Percentiles rank a stretch among this genome's conserved stretches.
phyloP scores from a whole-genome alignment of 306 rosid genomes.

The Acacia crassicarpa region DNA sequence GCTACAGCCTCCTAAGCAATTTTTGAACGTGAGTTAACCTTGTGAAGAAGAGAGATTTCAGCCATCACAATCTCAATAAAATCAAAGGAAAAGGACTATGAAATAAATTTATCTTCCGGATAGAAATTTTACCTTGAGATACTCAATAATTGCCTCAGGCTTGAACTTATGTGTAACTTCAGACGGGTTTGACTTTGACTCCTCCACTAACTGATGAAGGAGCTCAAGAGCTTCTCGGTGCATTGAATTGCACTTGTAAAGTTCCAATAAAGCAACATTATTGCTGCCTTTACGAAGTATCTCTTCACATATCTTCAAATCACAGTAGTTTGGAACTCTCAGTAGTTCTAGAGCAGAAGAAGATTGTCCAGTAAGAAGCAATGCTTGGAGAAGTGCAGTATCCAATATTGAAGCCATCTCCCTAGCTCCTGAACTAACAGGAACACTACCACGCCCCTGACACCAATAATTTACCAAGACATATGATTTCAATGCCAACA shows the following conservation, averaged over 20 bases:
- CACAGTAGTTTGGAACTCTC: constrained; percentile 84
- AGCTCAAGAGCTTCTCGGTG: constrained; percentile 94
- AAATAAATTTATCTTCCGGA: constrained; percentile 22
- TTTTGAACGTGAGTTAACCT: background rate
- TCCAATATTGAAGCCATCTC: constrained; percentile 94
- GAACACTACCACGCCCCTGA: constrained; percentile 70
- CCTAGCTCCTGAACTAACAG: constrained; percentile 79
- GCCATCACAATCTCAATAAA: constrained; percentile 7
- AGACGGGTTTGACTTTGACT: constrained; percentile 64
- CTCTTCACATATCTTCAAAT: constrained; percentile 84
- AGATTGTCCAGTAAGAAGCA: constrained; percentile 90
- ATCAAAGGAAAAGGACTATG: background rate
- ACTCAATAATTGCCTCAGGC: constrained; percentile 90
- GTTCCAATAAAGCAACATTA: constrained; percentile 75
- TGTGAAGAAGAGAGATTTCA: constrained; percentile 11
- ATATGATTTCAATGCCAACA: constrained; percentile 18
- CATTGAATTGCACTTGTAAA: constrained; percentile 87
- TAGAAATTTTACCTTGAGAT: constrained; percentile 78
- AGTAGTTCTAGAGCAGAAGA: constrained; percentile 70
- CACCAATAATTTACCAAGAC: constrained; percentile 34
- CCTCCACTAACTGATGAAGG: constrained; percentile 75
- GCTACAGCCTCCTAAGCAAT: constrained; percentile 27
- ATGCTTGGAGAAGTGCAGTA: constrained; percentile 88
- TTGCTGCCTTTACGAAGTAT: constrained; percentile 70
- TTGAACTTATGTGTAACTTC: constrained; percentile 66